Evolutionary conservation across 805 yeast genomes (phyloP), one percentile per base, ranked within the genome.

Genomic region (Yamadazyma phyllophila): DNA sequence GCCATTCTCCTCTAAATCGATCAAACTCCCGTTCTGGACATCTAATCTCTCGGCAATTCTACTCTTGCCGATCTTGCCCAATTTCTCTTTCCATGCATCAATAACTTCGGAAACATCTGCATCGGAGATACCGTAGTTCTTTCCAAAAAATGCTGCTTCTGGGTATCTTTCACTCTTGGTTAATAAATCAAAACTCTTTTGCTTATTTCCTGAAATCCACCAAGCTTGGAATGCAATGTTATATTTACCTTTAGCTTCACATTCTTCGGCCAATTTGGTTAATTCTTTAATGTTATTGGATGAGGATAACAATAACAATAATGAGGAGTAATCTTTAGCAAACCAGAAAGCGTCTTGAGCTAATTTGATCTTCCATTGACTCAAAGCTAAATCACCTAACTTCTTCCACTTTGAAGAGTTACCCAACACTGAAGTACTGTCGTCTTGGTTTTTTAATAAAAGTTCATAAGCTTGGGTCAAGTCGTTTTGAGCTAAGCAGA

Each of bases 171-270:
- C 87, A 43, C 88, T 77, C 58, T 77, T 73, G 39, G 78, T 73
- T 56, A 94, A 76, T 52, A 94, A 71, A 16, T 80, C 78, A 44
- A 83, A 74, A 53, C 91, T 85, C 35, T 75, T 72, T 13, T 70
- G 67, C 32, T 81, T 72, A 60, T 89, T 86, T 33, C 96, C 92
- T 27, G 84, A 78, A 44, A 82, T 72, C 98, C 98, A 94, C 63
- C 82, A 82, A 10, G 96, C 85, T 61, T 88, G 89, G 73, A 90
- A 94, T 20, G 98, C 96, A 47, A 91, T 73, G 64, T 94, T 94
- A 66, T 82, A 88, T 62, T 85, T 85, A 40, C 97, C 97, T 37
- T 71, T 76, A n/a, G 63, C 69, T 55, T 77, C 81, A 40, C 96
- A 91, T 39, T 69, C 66, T 45, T 73, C 71, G 5, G 94, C 96